Base-by-base conservation (phyloP, 805 yeast genomes). In the Yamadazyma ubonensis region DNA sequence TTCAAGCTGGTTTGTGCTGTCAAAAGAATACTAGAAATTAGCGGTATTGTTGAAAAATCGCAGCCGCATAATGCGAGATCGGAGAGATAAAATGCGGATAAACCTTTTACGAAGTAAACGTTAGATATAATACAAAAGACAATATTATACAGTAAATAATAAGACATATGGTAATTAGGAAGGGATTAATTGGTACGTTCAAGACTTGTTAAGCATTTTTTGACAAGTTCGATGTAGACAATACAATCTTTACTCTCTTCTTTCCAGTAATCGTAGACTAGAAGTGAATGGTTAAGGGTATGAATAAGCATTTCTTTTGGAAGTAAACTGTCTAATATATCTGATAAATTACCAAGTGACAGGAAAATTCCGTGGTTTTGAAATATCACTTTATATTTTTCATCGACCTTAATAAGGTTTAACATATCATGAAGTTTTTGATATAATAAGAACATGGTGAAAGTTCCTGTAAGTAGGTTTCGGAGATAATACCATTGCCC, bases 401-500 rank as follows among this genome's bases (percentile, higher is more conserved):
- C 39, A 21, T 30, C 36, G 1, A 29, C 5, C 21, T 38, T 35
- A 12, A 39, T 12, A 5, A n/a, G 10, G 6, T 33, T 29, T 16
- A 57, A 36, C 52, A 56, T 42, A 27, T 54, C 58, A 12, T 54
- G 52, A 5, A 62, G 43, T 39, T 63, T 63, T 32, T 50, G 56
- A 44, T 52, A 63, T 15, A 65, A 42, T 43, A 63, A 46, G 38
- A 55, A 64, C 42, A 58, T 57, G 38, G 46, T 45, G 22, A 62
- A 44, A 43, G 55, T 56, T 4, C 67, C 71, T 25, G 53, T 48
- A 28, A 62, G 51, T 28, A 58, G 32, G 35, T 63, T 65, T 33
- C 73, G 46, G 33, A 66, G 41, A 40, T 61, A 64, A 45, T 54
- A 66, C 70, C 70, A 65, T 47, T 58, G 59, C 0, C 73, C 71